phyloP scores from a whole-genome alignment of 2,329 filamentous ascomycete species.

The Penicillium sp. region DNA sequence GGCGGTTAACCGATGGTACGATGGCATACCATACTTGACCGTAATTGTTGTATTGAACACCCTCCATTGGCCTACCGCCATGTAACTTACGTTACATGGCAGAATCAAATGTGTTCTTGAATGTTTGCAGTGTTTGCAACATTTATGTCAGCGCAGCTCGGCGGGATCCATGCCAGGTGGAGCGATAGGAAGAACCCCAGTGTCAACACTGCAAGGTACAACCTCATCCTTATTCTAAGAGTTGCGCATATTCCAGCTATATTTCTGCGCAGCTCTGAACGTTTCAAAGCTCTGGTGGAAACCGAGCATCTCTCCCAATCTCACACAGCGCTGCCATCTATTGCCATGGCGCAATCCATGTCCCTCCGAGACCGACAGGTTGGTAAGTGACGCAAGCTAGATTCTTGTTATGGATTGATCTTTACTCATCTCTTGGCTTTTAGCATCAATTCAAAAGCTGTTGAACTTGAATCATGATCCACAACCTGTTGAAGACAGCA shows the following conservation, averaged over 20 bases:
- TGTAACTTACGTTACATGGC: slow-evolving; percentile 7
- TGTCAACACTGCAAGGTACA: slow-evolving; percentile 12
- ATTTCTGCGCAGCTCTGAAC: slow-evolving; percentile 6
- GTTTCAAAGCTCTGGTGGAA: slow-evolving; percentile 17
- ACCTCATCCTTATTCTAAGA: background rate
- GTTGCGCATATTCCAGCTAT: background rate
- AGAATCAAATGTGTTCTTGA: slow-evolving; percentile 15
- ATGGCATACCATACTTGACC: background rate
- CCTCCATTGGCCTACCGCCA: background rate
- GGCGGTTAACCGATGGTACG: slow-evolving; percentile 16
- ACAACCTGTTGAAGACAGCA: slow-evolving; percentile 46
- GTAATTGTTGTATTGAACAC: background rate
- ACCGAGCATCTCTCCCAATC: slow-evolving; percentile 11
- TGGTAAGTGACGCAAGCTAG: slow-evolving; percentile 42
- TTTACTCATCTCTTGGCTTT: slow-evolving; percentile 9
- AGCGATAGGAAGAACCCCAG: slow-evolving; percentile 13
- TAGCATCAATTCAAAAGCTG: slow-evolving; percentile 88
- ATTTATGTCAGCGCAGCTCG: slow-evolving; percentile 23
- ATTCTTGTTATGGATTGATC: background rate
- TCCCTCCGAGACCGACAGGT: slow-evolving; percentile 65
- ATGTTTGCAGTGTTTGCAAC: slow-evolving; percentile 16
- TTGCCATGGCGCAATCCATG: slow-evolving; percentile 48
- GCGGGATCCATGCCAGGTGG: slow-evolving; percentile 26
- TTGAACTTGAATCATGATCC: slow-evolving; percentile 79
- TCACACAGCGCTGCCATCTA: slow-evolving; percentile 10